phyloP scores from a whole-genome alignment of 495 filamentous ascomycete species.

The Barbatosphaeria neglecta region DNA sequence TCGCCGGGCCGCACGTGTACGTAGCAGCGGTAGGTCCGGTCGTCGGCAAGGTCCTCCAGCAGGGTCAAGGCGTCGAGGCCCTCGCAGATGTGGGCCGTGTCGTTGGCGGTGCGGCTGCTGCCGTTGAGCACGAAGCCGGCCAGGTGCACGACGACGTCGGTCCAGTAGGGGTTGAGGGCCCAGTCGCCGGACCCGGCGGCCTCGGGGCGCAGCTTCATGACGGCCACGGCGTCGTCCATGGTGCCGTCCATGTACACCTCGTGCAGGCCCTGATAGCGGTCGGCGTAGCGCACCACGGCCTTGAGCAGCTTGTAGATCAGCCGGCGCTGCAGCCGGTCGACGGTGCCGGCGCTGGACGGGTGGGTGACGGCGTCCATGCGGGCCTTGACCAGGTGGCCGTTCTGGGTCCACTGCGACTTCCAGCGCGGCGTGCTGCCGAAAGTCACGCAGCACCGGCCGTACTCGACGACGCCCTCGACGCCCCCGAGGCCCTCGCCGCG shows the following conservation, averaged over 20 bases:
- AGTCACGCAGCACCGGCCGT: conserved; percentile 34
- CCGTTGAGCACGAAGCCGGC: conserved; percentile 75
- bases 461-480: conserved; percentile 44
- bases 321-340: conserved; percentile 51
- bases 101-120: conserved; percentile 57
- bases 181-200: conserved; percentile 51
- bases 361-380: conserved; percentile 40
- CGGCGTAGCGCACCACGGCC: conserved; percentile 56
- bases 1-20: conserved; percentile 53
- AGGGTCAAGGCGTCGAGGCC: conserved; percentile 66
- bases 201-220: conserved; percentile 51
- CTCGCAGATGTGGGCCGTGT: conserved; percentile 65
- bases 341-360: conserved; percentile 35
- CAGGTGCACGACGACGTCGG: conserved; percentile 55
- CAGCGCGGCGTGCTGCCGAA: neutral
- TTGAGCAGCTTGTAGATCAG: conserved; percentile 68
- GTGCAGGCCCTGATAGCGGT: conserved; percentile 58
- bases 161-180: conserved; percentile 58
- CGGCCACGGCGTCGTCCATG: conserved; percentile 58
- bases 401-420: conserved; percentile 37
- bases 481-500: no score
- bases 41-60: conserved; percentile 48
- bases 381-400: conserved; percentile 42
- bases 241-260: conserved; percentile 65
- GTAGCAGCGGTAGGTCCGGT: conserved; percentile 60